A percentile compares a stretch with the other conserved stretches of the same genome.
Evolutionary conservation across 2,329 filamentous ascomycete genomes (phyloP).

Genomic region (Leptographium radiaticola): DNA sequence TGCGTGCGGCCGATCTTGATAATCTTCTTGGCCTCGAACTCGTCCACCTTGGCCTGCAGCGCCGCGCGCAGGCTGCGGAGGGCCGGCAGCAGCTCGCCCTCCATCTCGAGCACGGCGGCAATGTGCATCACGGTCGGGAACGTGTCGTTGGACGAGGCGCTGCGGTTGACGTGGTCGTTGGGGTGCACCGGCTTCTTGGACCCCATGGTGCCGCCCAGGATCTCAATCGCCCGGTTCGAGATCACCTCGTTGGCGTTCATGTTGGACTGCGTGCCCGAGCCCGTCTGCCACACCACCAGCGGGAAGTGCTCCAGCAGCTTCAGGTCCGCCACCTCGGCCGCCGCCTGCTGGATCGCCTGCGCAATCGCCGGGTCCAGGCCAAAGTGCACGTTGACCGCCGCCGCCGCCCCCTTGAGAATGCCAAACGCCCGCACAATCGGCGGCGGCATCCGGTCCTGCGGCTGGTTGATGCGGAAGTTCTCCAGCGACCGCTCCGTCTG

Average conservation of each 20-base stretch:
- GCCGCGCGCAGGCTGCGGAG: conserved; percentile 71
- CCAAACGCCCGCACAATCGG: conserved; percentile 88
- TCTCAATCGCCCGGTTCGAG: conserved; percentile 97
- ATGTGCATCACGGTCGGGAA: conserved; percentile 99
- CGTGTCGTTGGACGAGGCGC: conserved; percentile 95
- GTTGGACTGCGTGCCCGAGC: conserved; percentile 96
- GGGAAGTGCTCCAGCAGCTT: conserved; percentile 97
- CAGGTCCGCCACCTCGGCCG: conserved; percentile 80
- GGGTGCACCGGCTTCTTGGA: conserved; percentile 98
- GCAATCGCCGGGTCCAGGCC: conserved; percentile 86
- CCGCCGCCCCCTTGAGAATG: conserved; percentile 92
- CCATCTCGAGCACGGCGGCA: conserved; percentile 85
- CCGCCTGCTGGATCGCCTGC: conserved; percentile 87
- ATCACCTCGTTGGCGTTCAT: conserved; percentile 99
- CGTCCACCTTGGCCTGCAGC: conserved; percentile 76
- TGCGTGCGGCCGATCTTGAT: conserved; percentile 99
- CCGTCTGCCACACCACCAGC: conserved; percentile 97
- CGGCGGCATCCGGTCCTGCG: conserved; percentile 94
- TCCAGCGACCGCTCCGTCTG: conserved; percentile 92
- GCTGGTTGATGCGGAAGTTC: conserved; percentile 99
- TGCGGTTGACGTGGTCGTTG: conserved; percentile 99
- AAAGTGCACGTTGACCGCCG: conserved; percentile 88
- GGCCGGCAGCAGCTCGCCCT: conserved; percentile 71
- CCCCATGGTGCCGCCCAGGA: conserved; percentile 85
- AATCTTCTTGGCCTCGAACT: conserved; percentile 73